Evolutionary conservation across 2,329 filamentous ascomycete species (phyloP), one percentile per base, ranked within the genome.

Genomic region (Arachnopeziza araneosa): DNA sequence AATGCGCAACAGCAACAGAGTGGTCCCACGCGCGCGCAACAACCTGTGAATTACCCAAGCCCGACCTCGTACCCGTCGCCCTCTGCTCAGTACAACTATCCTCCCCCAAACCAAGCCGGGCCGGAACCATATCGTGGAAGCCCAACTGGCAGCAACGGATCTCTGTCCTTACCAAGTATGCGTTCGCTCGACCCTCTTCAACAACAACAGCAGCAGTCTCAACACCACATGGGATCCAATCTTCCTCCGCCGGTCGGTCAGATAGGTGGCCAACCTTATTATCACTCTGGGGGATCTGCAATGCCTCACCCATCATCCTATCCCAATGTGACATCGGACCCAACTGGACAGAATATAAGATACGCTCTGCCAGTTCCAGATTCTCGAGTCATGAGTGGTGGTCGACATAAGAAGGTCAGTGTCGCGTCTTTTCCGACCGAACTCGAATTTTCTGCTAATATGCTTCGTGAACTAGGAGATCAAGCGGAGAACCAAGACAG

Each of bases 401-500:
- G 82, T 54, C 79, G 86, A 68, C 84, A 88, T 72, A 85, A 84
- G 69, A 76, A 76, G 69, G 74, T 73, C 62, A 56, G 65, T 52
- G 30, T 52, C 32, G 55, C 52, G 51, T 50, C 48, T 21, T 52
- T 64, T 36, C 58, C 58, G 51, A 57, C 53, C 53, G 49, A 53
- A 23, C 60, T 62, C 58, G 64, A 57, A 62, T 53, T 59, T 56
- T 17, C 36, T 64, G 65, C 71, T 71, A 61, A 72, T 66, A 57
- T 52, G 57, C 55, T 54, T 59, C 57, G 26, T 65, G 54, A 36
- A 44, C 49, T 62, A 89, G 76, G 87, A 91, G 75, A 89, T 90
- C 73, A 90, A 90, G 77, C 80, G 87, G 66, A 80, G 88, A 71
- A 90, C 88, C 60, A 89, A 89, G 76, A 89, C 86, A 1, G 86